Conservation (phyloP, 495 filamentous ascomycete genomes). For the Penicillium subrubescens region DNA sequence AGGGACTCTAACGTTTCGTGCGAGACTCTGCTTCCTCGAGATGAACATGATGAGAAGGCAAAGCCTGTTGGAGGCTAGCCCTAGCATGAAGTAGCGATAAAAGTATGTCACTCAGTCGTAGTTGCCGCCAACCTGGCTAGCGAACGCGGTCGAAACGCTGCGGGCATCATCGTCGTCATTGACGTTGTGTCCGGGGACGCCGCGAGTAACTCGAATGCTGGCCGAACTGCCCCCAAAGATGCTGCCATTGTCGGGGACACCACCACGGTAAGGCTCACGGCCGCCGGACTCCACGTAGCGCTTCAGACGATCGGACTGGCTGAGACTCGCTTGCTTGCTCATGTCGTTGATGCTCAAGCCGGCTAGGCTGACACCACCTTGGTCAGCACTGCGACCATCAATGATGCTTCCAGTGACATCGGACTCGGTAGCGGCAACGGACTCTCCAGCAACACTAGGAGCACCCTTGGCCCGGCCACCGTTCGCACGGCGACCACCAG, state of each 20-base stretch:
- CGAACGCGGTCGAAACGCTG: conserved; percentile 94
- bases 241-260: conserved; percentile 60
- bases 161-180: conserved; percentile 86
- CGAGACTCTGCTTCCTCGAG: conserved; percentile 25
- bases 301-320: conserved; percentile 81
- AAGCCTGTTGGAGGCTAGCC: conserved; percentile 24
- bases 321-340: conserved; percentile 76
- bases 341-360: conserved; percentile 77
- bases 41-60: conserved; percentile 16
- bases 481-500: conserved; percentile 62
- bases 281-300: conserved; percentile 85
- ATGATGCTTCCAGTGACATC: conserved; percentile 73
- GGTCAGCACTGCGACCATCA: conserved; percentile 72
- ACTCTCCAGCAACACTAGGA: conserved; percentile 85
- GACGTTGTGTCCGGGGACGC: conserved; percentile 46
- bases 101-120: conserved; percentile 73
- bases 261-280: conserved; percentile 48
- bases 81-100: conserved; percentile 12
- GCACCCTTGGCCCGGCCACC: conserved; percentile 63
- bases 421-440: conserved; percentile 84
- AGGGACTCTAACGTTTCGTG: conserved; percentile 24
- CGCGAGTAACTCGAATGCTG: conserved; percentile 56
- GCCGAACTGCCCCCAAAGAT: conserved; percentile 76
- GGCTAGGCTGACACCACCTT: conserved; percentile 82
- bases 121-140: conserved; percentile 86